Evolutionary conservation across 2,329 filamentous ascomycete species (phyloP), one percentile per base, ranked within the genome.

Genomic region (Pseudopithomyces maydicus): DNA sequence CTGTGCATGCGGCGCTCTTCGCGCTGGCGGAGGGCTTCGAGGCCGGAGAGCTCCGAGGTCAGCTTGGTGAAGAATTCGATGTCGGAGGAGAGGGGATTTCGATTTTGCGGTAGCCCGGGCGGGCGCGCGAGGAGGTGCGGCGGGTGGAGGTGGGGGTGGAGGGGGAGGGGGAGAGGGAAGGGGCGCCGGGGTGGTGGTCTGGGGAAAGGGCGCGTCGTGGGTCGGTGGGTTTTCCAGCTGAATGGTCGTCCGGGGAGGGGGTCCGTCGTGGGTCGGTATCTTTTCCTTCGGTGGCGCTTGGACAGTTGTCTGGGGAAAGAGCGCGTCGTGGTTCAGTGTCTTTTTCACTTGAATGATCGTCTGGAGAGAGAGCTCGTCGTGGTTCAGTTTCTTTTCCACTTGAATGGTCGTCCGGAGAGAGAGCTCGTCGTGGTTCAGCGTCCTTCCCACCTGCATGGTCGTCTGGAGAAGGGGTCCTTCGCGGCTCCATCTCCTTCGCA

Each of bases 21-120:
- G 42, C 83, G 77, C 36, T 81, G 79, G 61, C 93, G 90, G 3
- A 96, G 79, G 0, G 79, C 79, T 61, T 91, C 90, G 2, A 96
- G 79, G 43, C 85, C 84, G 20, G 82, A 83, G 15, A 96, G 83
- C 69, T 94, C 90, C 42, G 81, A 84, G 66, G 90, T 87, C 7
- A 96, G 82, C 39, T 90, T 85, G 26, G 86, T 83, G 74, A 96
- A 96, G 74, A 96, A 96, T 69, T 92, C 86, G 19, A 84, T 82
- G 68, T 95, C 91, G 22, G 91, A 91, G 1, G 86, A 85, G 2
- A 96, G 79, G 17, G 89, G 6, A 96, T 84, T 71, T 93, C 88
- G n/a, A 96, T 80, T 56, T 75, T 76, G 22, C 78, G 75, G 62
- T 80, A 70, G 23, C 65, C 67, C 7, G 61, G 57, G 11, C 62